Evolutionary conservation across 2,329 filamentous ascomycete species (phyloP).

Genomic region (Pleomassaria siparia): DNA sequence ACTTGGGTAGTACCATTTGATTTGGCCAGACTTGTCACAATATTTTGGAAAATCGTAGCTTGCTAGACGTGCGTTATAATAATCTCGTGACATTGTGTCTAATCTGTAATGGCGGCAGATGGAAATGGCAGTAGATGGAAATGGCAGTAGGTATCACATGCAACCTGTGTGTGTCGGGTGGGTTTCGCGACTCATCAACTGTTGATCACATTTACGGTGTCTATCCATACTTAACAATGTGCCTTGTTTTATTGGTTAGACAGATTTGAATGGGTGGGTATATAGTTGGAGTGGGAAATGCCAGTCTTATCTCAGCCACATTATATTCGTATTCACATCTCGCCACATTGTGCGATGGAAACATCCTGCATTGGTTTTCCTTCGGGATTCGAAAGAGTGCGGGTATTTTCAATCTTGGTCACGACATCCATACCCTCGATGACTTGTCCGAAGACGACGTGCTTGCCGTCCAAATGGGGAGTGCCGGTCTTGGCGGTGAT

Average conservation of each 20-base stretch:
- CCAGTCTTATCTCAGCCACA: constrained; percentile 2
- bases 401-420: constrained; percentile 86
- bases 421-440: constrained; percentile 89
- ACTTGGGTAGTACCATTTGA: background rate
- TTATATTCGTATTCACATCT: constrained; percentile 69
- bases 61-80: too few relatives aligned
- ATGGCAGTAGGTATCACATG: too few relatives aligned
- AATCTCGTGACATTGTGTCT: too few relatives aligned
- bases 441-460: constrained; percentile 93
- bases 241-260: too few relatives aligned
- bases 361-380: constrained; percentile 87
- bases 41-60: too few relatives aligned
- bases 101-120: too few relatives aligned
- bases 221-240: too few relatives aligned
- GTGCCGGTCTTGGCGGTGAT: constrained; percentile 72
- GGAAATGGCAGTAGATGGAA: too few relatives aligned
- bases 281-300: background rate
- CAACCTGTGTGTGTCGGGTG: too few relatives aligned
- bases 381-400: constrained; percentile 62
- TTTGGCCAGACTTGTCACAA: too few relatives aligned
- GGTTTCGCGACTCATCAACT: too few relatives aligned
- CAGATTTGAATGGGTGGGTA: constrained; percentile 3
- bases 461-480: constrained; percentile 86
- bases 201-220: background rate
- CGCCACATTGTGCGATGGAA: constrained; percentile 81